Percentiles rank a stretch among this genome's conserved stretches.
Conservation (phyloP, 2,329 filamentous ascomycete species). For the Hirsutella thompsonii region DNA sequence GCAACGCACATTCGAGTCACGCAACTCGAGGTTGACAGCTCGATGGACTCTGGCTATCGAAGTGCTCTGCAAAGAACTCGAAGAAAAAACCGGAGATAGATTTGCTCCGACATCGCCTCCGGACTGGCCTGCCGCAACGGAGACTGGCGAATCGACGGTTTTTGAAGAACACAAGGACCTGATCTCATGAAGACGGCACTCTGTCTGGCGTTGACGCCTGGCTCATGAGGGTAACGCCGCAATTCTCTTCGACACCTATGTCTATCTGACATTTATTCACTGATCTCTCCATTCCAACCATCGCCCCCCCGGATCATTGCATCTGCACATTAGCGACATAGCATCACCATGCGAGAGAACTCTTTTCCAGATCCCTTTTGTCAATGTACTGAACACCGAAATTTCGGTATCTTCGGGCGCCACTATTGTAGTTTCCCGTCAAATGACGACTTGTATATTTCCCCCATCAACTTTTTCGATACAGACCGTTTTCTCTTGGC, state of each 20-base stretch:
- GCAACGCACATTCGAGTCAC: constrained; percentile 27
- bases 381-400: too few species aligned
- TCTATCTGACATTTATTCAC: neutral
- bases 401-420: too few species aligned
- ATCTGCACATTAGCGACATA: neutral
- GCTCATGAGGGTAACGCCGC: neutral
- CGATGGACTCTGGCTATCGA: constrained; percentile 41
- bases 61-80: constrained; percentile 39
- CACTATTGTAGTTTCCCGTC: too few species aligned
- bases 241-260: neutral
- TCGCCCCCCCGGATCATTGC: neutral
- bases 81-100: constrained; percentile 25
- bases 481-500: too few species aligned
- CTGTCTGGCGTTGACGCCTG: neutral
- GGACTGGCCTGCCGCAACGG: constrained; percentile 13
- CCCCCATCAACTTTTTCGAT: too few species aligned
- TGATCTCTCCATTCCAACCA: too few species aligned
- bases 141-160: neutral
- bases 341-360: too few species aligned
- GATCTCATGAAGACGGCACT: neutral
- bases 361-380: too few species aligned
- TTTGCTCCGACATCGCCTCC: constrained; percentile 26
- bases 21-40: constrained; percentile 29
- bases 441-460: too few species aligned
- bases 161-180: neutral